These are phyloP conservation scores for Akanthomyces uredinophilus DNA, from an alignment of 2,329 filamentous ascomycete species.

Conservation along the genomic window DNA sequence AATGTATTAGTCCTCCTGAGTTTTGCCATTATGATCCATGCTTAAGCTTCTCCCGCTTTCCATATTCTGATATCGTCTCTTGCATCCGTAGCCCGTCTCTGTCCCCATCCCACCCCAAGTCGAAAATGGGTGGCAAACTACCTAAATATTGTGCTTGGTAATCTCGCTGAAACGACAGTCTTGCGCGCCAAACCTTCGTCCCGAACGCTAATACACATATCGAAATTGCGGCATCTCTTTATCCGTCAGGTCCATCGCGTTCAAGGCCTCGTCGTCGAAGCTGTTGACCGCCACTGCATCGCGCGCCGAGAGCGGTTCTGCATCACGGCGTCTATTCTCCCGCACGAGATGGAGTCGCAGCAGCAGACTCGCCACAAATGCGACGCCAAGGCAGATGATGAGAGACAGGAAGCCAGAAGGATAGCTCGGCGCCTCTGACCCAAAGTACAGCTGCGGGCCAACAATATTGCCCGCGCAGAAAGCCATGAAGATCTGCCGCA, in stretches of 20 bases:
- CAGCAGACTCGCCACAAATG: conserved; percentile 37
- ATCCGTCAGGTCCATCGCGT: conserved; percentile 43
- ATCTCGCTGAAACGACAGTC: not conserved
- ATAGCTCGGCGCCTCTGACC: conserved; percentile 54
- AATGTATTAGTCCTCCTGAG: not conserved
- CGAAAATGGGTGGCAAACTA: not conserved
- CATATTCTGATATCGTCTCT: too few species aligned
- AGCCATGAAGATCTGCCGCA: conserved; percentile 43
- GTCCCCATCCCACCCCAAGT: not conserved
- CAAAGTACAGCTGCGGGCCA: conserved; percentile 56
- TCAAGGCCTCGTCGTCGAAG: not conserved
- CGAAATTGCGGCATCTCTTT: conserved; percentile 48
- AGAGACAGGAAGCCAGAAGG: conserved; percentile 57
- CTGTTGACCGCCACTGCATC: not conserved
- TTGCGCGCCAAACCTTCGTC: not conserved
- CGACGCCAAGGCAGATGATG: conserved; percentile 52
- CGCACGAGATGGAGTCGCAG: conserved; percentile 45
- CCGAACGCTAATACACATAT: conserved; percentile 32
- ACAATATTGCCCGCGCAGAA: conserved; percentile 58
- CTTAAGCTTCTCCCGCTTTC: not conserved
- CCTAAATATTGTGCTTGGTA: not conserved
- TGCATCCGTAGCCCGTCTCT: not conserved
- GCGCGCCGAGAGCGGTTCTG: not conserved
- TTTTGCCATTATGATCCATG: not conserved
- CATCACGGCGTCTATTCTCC: conserved; percentile 51